Conservation (phyloP, 805 yeast genomes). For the Wickerhamia fluorescens region DNA sequence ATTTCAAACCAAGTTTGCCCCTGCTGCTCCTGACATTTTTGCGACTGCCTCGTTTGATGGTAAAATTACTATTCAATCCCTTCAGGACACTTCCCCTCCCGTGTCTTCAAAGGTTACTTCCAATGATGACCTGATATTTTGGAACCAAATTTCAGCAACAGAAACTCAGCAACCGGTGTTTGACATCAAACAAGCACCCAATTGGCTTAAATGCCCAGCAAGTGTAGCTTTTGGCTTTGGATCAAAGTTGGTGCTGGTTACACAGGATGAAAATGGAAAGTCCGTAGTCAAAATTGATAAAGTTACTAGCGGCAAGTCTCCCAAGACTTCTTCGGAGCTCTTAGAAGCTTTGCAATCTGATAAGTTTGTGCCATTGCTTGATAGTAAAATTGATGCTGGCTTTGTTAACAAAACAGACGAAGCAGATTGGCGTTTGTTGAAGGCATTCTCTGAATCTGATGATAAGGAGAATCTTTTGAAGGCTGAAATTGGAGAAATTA, state of each 20-base stretch:
- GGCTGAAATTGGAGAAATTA: slow-evolving; percentile 4
- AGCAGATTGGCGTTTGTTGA: slow-evolving; percentile 62
- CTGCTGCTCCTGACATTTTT: slow-evolving; percentile 79
- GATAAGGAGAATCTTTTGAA: slow-evolving; percentile 19
- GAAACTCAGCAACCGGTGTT: slow-evolving; percentile 71
- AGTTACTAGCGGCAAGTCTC: slow-evolving; percentile 27
- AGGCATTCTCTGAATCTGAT: slow-evolving; percentile 44
- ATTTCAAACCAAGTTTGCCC: slow-evolving; percentile 83
- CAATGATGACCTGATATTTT: slow-evolving; percentile 67
- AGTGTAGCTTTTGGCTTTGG: slow-evolving; percentile 90
- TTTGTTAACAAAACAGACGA: slow-evolving; percentile 33
- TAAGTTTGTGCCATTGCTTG: slow-evolving; percentile 49
- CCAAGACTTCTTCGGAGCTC: slow-evolving; percentile 34
- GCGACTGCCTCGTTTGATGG: slow-evolving; percentile 88
- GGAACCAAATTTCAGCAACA: slow-evolving; percentile 68
- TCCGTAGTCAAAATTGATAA: slow-evolving; percentile 39
- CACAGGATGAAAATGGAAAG: slow-evolving; percentile 32
- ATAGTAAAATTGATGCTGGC: slow-evolving; percentile 38
- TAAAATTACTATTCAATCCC: slow-evolving; percentile 68
- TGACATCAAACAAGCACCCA: slow-evolving; percentile 73
- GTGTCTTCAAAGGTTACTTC: slow-evolving; percentile 36
- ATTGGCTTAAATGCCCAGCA: slow-evolving; percentile 73
- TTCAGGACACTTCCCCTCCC: slow-evolving; percentile 77
- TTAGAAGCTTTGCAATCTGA: slow-evolving; percentile 50
- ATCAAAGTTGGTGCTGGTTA: slow-evolving; percentile 67